A percentile compares a stretch with the other conserved stretches of the same genome.
These are phyloP conservation scores for Termitomyces sp. DNA, from an alignment of 768 basidiomycete genomes.

Conservation along the genomic window DNA sequence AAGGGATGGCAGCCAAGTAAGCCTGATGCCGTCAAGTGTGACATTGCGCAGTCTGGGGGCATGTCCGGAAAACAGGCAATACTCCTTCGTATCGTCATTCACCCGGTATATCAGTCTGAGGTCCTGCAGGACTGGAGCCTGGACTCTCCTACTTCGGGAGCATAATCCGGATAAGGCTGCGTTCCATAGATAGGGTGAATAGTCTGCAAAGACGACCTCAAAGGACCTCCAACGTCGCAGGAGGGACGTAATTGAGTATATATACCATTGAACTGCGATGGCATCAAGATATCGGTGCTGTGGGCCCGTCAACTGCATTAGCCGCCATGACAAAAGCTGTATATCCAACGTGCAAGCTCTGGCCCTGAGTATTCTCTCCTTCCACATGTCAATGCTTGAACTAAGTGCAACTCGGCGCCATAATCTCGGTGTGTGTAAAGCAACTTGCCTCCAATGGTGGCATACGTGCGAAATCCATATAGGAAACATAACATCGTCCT, in stretches of 20 bases:
- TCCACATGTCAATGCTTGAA: constrained; percentile 52
- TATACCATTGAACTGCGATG: constrained; percentile 51
- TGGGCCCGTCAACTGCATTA: constrained; percentile 17
- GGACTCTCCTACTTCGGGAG: constrained; percentile 23
- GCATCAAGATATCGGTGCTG: constrained; percentile 32
- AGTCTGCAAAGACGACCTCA: constrained; percentile 46
- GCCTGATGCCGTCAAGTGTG: constrained; percentile 58
- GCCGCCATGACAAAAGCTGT: constrained; percentile 33
- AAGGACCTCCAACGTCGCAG: constrained; percentile 59
- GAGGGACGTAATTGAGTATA: constrained; percentile 50
- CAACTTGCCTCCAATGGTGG: constrained; percentile 54
- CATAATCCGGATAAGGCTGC: constrained; percentile 55
- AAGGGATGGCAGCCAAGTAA: constrained; percentile 57
- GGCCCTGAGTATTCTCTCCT: constrained; percentile 54
- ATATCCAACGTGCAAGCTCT: constrained; percentile 59
- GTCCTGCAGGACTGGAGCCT: constrained; percentile 43
- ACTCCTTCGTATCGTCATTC: constrained; percentile 69
- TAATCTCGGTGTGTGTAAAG: constrained; percentile 52
- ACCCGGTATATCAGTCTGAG: constrained; percentile 52
- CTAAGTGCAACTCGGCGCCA: constrained; percentile 58
- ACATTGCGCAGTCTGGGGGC: constrained; percentile 51
- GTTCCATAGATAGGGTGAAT: constrained; percentile 64
- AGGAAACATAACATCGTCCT: constrained; percentile 52
- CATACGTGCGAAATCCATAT: constrained; percentile 66
- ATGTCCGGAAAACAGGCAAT: constrained; percentile 54